A percentile compares a stretch with the other conserved stretches of the same genome.
Evolutionary conservation across 1,139 yeast genomes (phyloP).

Genomic region (Candida tropicalis): DNA sequence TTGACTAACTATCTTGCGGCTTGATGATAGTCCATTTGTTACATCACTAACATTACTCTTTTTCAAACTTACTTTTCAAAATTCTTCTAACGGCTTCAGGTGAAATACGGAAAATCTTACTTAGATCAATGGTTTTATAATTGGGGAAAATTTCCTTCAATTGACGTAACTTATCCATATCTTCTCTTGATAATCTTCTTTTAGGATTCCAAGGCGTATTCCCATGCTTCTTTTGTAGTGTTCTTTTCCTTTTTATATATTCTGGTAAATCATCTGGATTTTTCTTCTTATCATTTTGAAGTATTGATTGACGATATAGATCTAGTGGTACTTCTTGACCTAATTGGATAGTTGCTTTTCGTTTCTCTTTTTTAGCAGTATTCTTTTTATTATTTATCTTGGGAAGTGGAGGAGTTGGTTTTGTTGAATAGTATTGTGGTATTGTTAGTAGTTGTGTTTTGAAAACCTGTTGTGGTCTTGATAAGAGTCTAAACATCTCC

Average conservation of each 20-base stretch:
- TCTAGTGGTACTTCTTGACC: not conserved
- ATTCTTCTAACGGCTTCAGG: constrained; percentile 87
- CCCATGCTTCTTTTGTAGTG: constrained; percentile 57
- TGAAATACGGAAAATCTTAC: constrained; percentile 67
- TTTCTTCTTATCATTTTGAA: constrained; percentile 4
- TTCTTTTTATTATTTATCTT: too few relatives aligned
- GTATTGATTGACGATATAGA: not conserved
- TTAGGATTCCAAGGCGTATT: constrained; percentile 67
- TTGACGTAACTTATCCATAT: constrained; percentile 65
- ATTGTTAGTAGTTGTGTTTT: not conserved
- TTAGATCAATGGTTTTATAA: constrained; percentile 60
- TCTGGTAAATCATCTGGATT: constrained; percentile 24
- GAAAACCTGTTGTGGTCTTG: not conserved
- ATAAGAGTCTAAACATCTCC: not conserved
- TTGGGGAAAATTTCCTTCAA: constrained; percentile 62
- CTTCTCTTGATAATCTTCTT: constrained; percentile 65
- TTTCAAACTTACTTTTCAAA: constrained; percentile 52
- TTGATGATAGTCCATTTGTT: too few relatives aligned
- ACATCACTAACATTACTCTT: too few relatives aligned
- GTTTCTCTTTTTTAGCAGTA: too few relatives aligned
- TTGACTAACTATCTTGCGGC: too few relatives aligned
- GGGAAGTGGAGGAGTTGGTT: not conserved
- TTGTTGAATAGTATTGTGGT: not conserved
- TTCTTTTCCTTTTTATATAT: constrained; percentile 71
- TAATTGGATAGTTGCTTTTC: not conserved